A percentile compares a stretch with the other conserved stretches of the same genome.
phyloP scores from a whole-genome alignment of 2,329 filamentous ascomycete genomes.

The Stenocarpella maydis region DNA sequence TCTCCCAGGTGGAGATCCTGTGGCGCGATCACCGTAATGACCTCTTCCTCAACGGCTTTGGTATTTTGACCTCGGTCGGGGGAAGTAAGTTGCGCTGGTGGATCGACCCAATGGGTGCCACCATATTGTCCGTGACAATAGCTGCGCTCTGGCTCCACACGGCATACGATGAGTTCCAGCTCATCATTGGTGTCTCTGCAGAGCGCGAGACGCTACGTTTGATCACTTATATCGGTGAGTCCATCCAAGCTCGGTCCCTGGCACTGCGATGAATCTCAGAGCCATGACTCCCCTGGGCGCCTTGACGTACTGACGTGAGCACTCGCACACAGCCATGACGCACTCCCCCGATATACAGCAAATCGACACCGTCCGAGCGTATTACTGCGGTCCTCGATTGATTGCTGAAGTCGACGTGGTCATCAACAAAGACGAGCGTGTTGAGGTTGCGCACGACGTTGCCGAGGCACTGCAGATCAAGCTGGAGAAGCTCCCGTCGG shows the following conservation, averaged over 20 bases:
- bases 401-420: conserved; percentile 97
- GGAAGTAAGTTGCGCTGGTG: conserved; percentile 90
- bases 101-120: conserved; percentile 92
- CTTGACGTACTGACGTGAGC: neutral
- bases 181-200: conserved; percentile 88
- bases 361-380: conserved; percentile 94
- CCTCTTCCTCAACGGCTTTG: conserved; percentile 91
- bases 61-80: conserved; percentile 87
- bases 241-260: too few relatives aligned
- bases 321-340: conserved; percentile 64
- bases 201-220: conserved; percentile 87
- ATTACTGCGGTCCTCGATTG: conserved; percentile 86
- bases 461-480: conserved; percentile 95
- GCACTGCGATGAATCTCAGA: neutral
- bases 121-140: conserved; percentile 83
- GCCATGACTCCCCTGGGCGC: neutral
- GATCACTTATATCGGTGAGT: conserved; percentile 85
- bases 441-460: conserved; percentile 87
- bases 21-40: conserved; percentile 98
- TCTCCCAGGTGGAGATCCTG: conserved; percentile 88
- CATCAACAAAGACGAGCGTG: conserved; percentile 78
- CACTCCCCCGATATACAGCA: conserved; percentile 82
- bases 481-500: conserved; percentile 87
- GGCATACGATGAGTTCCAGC: conserved; percentile 86
- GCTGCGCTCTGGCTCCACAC: conserved; percentile 83